Base-by-base conservation (phyloP, 2,329 filamentous ascomycete genomes). In the Colletotrichum musae region DNA sequence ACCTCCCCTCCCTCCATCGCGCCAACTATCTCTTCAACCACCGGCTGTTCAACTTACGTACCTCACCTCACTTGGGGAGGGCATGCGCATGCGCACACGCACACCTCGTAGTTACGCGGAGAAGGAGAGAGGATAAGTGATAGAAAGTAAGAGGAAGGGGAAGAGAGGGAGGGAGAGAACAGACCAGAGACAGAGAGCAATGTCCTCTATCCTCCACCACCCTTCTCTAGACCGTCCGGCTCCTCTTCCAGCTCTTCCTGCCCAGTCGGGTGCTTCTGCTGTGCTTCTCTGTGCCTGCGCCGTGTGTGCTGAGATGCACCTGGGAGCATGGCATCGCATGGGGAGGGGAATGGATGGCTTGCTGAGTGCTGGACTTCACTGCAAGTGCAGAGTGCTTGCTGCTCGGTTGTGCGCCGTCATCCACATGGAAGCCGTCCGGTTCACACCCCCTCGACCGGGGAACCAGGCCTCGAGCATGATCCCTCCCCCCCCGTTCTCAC, bases 341-440 rank as follows among this genome's bases (percentile, higher is more conserved):
- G 58, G 43, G 12, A 47, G 9, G 45, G 18, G 16, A 21, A 21
- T 21, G 18, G 45, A 47, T 47, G 57, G 53, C 41, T 57, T 57
- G 28, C 57, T 64, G 59, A 52, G 52, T 18, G 47, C 47, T 13
- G 56, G 45, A 36, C 47, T 64, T 69, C 51, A 58, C 69, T 71
- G 66, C 68, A 63, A 70, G 51, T 68, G 57, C 52, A 58, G 28
- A 60, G 36, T 66, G 56, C 62, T 66, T 52, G 66, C 56, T 60
- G 18, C 62, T 62, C 50, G 50, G 50, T 66, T 66, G 66, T 52
- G 50, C 56, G 36, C 62, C 62, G 36, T 64, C 51, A 52, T 69
- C 62, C 57, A 60, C 61, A 60, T 66, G 66, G 62, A 61, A 54
- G 53, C 43, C 26, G 28, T 21, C 65, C 62, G 43, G 43, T 21